Evolutionary conservation across 805 yeast species (phyloP).

Genomic region (Candida khao-thaluensis): DNA sequence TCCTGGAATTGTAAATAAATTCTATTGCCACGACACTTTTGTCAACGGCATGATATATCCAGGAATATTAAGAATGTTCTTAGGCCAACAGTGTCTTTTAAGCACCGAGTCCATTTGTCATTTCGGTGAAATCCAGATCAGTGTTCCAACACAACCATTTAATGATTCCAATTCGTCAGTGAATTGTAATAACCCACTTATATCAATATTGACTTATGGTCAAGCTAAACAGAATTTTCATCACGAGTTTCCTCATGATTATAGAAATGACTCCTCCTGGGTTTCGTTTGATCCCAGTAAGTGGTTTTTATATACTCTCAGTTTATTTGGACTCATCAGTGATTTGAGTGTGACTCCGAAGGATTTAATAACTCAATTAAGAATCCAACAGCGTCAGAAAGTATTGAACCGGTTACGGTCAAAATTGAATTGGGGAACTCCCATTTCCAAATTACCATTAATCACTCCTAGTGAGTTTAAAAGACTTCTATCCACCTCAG

Average conservation of each 20-base stretch:
- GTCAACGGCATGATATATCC: slow-evolving; percentile 54
- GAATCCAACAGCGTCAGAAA: slow-evolving; percentile 69
- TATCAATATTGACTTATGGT: slow-evolving; percentile 73
- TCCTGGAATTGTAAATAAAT: slow-evolving; percentile 28
- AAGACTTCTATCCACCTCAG: slow-evolving; percentile 33
- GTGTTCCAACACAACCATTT: slow-evolving; percentile 55
- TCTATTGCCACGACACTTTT: slow-evolving; percentile 29
- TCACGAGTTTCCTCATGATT: slow-evolving; percentile 93
- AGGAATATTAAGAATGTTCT: slow-evolving; percentile 68
- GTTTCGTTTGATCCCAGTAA: slow-evolving; percentile 87
- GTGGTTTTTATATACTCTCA: slow-evolving; percentile 58
- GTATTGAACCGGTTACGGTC: slow-evolving; percentile 73
- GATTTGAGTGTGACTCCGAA: slow-evolving; percentile 64
- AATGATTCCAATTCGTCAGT: slow-evolving; percentile 64
- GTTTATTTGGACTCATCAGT: slow-evolving; percentile 55
- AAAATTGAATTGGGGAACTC: slow-evolving; percentile 90
- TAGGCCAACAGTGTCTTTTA: slow-evolving; percentile 78
- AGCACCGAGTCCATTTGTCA: slow-evolving; percentile 84
- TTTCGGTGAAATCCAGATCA: slow-evolving; percentile 55
- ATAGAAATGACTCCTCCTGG: slow-evolving; percentile 69
- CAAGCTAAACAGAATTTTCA: slow-evolving; percentile 93
- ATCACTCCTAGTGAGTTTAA: slow-evolving; percentile 48
- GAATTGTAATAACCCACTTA: slow-evolving; percentile 57
- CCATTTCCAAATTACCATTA: slow-evolving; percentile 81
- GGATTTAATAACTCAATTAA: slow-evolving; percentile 61